A percentile compares a stretch with the other conserved stretches of the same genome.
These are phyloP conservation scores for Begonia loranthoides DNA, from an alignment of 306 rosid genomes.

Conservation along the genomic window DNA sequence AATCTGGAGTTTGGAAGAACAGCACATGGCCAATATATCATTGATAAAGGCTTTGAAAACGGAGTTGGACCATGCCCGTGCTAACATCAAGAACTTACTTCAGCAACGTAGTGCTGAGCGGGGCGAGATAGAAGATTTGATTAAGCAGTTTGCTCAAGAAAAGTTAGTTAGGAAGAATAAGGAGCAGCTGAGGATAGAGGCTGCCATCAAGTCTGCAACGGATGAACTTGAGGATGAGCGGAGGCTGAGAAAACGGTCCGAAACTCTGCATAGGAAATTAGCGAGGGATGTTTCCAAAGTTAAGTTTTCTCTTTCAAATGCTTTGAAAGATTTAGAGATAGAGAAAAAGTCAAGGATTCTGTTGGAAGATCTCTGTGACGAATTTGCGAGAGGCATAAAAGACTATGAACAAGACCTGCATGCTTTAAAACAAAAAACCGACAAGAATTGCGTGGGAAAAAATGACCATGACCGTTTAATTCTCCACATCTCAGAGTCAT, in stretches of 20 bases:
- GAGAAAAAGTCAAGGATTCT: slow-evolving; percentile 21
- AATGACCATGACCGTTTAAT: slow-evolving; percentile 48
- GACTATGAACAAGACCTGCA: slow-evolving; percentile 75
- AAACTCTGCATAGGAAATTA: not conserved
- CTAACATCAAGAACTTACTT: slow-evolving; percentile 72
- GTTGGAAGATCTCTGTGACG: slow-evolving; percentile 82
- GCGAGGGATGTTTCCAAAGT: not conserved
- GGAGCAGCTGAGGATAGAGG: not conserved
- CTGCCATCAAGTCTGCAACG: not conserved
- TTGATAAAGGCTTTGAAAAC: slow-evolving; percentile 70
- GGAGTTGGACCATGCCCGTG: slow-evolving; percentile 63
- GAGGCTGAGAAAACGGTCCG: not conserved
- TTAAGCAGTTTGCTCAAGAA: not conserved
- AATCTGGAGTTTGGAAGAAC: slow-evolving; percentile 98
- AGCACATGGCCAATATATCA: slow-evolving; percentile 66
- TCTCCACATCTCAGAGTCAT: slow-evolving; percentile 91
- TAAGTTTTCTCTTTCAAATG: not conserved
- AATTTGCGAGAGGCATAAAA: slow-evolving; percentile 73
- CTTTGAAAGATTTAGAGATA: not conserved
- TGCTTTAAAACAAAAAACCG: slow-evolving; percentile 51
- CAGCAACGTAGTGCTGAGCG: slow-evolving; percentile 32
- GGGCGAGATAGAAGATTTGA: not conserved
- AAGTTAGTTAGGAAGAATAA: not conserved
- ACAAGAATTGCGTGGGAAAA: slow-evolving; percentile 34
- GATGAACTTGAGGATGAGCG: not conserved